phyloP scores from a whole-genome alignment of 2,329 filamentous ascomycete genomes.

The Hypoxylon rubiginosum region DNA sequence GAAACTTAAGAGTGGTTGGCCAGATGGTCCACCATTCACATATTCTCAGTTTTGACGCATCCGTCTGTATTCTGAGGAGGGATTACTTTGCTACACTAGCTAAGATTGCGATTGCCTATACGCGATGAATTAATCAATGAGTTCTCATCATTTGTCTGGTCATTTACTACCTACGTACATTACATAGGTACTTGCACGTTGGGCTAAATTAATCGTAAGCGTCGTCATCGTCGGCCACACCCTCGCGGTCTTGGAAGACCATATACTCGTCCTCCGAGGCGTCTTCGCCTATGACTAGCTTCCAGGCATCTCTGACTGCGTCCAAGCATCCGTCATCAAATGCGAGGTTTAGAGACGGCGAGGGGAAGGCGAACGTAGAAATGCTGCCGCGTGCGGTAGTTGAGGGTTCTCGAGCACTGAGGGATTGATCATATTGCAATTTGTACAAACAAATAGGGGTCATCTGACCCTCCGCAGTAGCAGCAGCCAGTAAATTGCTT shows the following conservation, averaged over 20 bases:
- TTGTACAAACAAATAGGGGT: conserved; percentile 60
- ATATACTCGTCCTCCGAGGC: conserved; percentile 73
- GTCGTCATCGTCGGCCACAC: conserved; percentile 67
- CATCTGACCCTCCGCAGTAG: conserved; percentile 45
- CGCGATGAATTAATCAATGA: not conserved
- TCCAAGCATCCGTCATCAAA: conserved; percentile 80
- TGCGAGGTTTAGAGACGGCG: conserved; percentile 73
- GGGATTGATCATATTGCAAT: conserved; percentile 68
- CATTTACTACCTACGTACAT: not conserved
- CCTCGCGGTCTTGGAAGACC: conserved; percentile 82
- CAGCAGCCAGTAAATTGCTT: conserved; percentile 55
- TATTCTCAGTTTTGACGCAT: not conserved
- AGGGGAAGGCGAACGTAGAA: conserved; percentile 67
- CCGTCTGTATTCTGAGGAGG: not conserved
- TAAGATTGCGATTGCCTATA: not conserved
- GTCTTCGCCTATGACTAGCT: conserved; percentile 67
- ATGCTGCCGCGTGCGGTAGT: conserved; percentile 54
- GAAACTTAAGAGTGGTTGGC: not conserved
- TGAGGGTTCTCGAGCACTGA: conserved; percentile 45
- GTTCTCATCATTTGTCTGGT: not conserved
- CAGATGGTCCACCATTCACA: not conserved
- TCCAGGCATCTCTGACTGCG: conserved; percentile 79
- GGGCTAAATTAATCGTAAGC: conserved; percentile 59
- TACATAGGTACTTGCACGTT: conserved; percentile 17
- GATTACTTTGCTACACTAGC: not conserved